These are phyloP conservation scores for Zygoascus ofunaensis DNA, from an alignment of 805 yeast genomes.

Conservation along the genomic window DNA sequence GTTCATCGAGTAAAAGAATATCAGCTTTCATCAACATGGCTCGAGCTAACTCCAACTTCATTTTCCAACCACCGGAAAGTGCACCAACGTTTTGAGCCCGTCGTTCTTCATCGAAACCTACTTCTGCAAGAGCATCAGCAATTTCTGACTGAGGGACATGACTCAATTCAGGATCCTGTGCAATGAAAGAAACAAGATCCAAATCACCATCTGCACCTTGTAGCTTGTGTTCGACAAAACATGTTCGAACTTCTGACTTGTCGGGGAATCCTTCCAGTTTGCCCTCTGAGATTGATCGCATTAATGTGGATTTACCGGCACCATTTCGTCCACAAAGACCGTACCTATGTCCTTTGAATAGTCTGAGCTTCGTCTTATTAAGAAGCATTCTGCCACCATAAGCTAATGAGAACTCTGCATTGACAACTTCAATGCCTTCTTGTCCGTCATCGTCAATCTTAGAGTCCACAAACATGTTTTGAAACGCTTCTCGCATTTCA, in stretches of 20 bases:
- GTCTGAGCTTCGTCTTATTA: constrained; percentile 81
- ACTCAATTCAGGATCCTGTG: constrained; percentile 72
- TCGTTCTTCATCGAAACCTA: constrained; percentile 88
- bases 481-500: constrained; percentile 25
- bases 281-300: constrained; percentile 95
- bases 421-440: constrained; percentile 85
- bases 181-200: constrained; percentile 82
- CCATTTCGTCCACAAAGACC: constrained; percentile 98
- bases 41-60: constrained; percentile 97
- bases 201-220: constrained; percentile 92
- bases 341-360: constrained; percentile 90
- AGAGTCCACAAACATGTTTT: constrained; percentile 29
- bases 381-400: constrained; percentile 96
- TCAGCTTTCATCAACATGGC: constrained; percentile 98
- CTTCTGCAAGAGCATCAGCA: constrained; percentile 63
- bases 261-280: constrained; percentile 97
- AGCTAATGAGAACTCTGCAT: constrained; percentile 90
- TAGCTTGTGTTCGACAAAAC: constrained; percentile 93
- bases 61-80: constrained; percentile 98
- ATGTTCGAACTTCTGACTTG: constrained; percentile 74
- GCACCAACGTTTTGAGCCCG: constrained; percentile 88
- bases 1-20: constrained; percentile 89
- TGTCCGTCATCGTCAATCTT: constrained; percentile 52
- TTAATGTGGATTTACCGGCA: constrained; percentile 95
- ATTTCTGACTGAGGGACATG: constrained; percentile 60